These are phyloP conservation scores for Blastobotrys arbuscula DNA, from an alignment of 1,139 yeast genomes.

Conservation along the genomic window DNA sequence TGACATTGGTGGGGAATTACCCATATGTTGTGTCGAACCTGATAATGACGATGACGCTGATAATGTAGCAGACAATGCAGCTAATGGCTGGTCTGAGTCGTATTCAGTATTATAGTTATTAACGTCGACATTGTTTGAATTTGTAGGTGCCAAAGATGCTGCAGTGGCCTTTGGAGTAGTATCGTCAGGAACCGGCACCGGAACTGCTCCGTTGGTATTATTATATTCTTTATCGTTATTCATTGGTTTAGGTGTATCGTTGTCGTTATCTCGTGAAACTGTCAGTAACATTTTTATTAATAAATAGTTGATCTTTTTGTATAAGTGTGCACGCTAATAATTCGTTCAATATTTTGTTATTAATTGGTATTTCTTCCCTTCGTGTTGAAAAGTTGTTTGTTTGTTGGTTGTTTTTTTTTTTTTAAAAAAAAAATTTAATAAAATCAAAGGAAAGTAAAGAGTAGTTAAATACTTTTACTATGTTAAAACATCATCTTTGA, in stretches of 20 bases:
- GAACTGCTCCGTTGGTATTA: background rate
- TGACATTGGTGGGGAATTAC: slow-evolving; percentile 25
- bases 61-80: slow-evolving; percentile 26
- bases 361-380: no score
- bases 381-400: background rate
- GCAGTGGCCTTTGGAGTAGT: background rate
- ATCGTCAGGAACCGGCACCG: background rate
- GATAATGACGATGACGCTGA: slow-evolving; percentile 27
- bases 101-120: background rate
- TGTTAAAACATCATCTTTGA: slow-evolving; percentile 6
- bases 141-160: background rate
- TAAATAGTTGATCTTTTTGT: no score
- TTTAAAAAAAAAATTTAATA: background rate
- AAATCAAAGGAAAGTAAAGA: background rate
- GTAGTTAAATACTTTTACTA: background rate
- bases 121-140: background rate
- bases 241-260: background rate
- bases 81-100: slow-evolving; percentile 17
- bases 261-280: slow-evolving; percentile 3
- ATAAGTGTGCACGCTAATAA: no score
- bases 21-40: slow-evolving; percentile 15
- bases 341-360: background rate
- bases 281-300: background rate
- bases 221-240: background rate
- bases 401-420: no score